Evolutionary conservation across 148 eudicot genomes (phyloP), one percentile per base, ranked within the genome.

Genomic region (Mesembryanthemum crystallinum): DNA sequence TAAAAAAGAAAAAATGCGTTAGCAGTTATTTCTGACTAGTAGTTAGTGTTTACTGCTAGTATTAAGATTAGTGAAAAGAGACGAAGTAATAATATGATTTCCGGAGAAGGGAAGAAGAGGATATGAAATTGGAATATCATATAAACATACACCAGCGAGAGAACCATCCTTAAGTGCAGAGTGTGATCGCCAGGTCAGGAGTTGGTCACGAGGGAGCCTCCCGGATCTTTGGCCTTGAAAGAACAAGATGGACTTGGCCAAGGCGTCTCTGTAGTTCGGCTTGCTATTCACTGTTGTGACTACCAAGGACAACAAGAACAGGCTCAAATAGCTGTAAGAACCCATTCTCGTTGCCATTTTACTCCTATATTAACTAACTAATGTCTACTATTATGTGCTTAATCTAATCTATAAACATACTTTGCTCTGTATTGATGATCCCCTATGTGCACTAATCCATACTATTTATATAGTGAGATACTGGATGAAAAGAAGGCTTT

Each of bases 171-270:
- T 71, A 23, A 95, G 86, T 15, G 83, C 97, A 5, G 97, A 92
- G 55, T 54, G 51, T 21, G 82, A 76, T 27, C 98, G 79, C 98
- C 98, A 95, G 8, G 79, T 33, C 67, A 90, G 65, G 12, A 69
- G 73, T 37, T 94, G 92, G 77, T 64, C 65, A 24, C 39, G 23
- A 3, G 91, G 88, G 20, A 92, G 83, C 73, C 74, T 83, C 27
- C 98, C 97, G 0, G 98, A 95, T 32, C 98, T 78, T 79, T 95
- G 98, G 27, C 96, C 97, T 76, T 92, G 88, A 68, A 95, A 95
- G 82, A 90, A 95, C 76, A 92, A 58, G 39, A 95, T 83, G 67
- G 98, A 90, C 70, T 95, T 95, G 8, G 90, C 85, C 43, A 95
- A 77, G 35, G 98, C 98, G 12, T 90, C 98, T 59, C 60, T 85